Conservation (phyloP, 139 green algal genomes). For the Coccomyxa sp. region DNA sequence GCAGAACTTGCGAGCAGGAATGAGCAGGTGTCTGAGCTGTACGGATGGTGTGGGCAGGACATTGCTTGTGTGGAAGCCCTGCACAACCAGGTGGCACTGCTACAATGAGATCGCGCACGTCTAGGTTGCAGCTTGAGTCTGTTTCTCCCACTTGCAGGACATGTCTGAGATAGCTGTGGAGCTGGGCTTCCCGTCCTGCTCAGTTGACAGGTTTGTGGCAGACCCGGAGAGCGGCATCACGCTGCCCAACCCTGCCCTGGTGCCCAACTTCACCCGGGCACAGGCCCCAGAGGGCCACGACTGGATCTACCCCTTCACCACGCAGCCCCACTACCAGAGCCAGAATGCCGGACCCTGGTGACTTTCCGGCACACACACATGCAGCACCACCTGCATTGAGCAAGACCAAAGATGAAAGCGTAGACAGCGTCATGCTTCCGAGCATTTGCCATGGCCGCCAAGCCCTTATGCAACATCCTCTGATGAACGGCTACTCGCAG, state of each 20-base stretch:
- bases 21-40: no score
- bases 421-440: no score
- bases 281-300: background rate
- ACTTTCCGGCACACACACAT: background rate
- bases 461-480: background rate
- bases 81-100: no score
- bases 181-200: slow-evolving; percentile 1
- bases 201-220: background rate
- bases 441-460: no score
- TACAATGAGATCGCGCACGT: no score
- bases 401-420: no score
- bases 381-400: background rate
- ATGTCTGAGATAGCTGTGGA: background rate
- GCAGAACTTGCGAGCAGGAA: no score
- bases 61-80: no score
- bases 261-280: background rate
- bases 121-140: no score
- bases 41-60: no score
- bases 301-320: slow-evolving; percentile 2
- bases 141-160: no score
- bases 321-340: background rate
- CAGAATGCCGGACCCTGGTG: slow-evolving; percentile 4
- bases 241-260: background rate
- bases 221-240: background rate
- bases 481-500: background rate